Base-by-base conservation (phyloP, 805 yeast species). In the Wickerhamomyces silvicola region DNA sequence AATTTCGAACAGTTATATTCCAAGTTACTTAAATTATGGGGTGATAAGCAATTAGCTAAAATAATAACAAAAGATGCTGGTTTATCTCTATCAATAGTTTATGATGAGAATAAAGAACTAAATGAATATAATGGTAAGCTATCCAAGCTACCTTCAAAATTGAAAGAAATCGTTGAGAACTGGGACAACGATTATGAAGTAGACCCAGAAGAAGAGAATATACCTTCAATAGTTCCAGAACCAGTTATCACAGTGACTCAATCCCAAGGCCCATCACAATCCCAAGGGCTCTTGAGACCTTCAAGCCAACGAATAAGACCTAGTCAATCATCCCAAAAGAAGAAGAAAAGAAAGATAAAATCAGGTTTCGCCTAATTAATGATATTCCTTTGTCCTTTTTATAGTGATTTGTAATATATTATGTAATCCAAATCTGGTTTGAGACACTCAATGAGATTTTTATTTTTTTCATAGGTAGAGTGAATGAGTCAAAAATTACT, bases 171-270 rank as follows among this genome's bases (percentile, higher is more conserved):
- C 1, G 17, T 44, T 4, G 40, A 37, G 10, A 33, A 29, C 5
- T 50, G 55, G 55, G 51, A 40, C n/a, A 26, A 38, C 9, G 44
- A 41, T 8, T 34, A 26, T 29, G 30, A 33, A n/a, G 26, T 24
- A 8, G 32, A 35, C 5, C 19, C 30, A 20, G 10, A 23, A 23
- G 26, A 12, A n/a, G 26, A 23, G 13, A 10, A 11, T 7, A 21
- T 11, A 21, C 23, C 11, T 21, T n/a, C 12, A 21, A 21, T 21
- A 21, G 12, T 21, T n/a, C 10, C 23, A 6, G 11, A n/a, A 7
- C 12, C 12, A 6, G 10, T 21, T 6, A 21, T 21, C 12, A 21
- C 12, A 21, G 12, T n/a, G 12, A 21, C 11, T 10, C 12, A 21
- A 11, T n/a, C 11, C 4, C 11, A 11, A n/a, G n/a, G n/a, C n/a